Conservation (phyloP, 148 eudicot genomes). For the Rhododendron mucronatum region DNA sequence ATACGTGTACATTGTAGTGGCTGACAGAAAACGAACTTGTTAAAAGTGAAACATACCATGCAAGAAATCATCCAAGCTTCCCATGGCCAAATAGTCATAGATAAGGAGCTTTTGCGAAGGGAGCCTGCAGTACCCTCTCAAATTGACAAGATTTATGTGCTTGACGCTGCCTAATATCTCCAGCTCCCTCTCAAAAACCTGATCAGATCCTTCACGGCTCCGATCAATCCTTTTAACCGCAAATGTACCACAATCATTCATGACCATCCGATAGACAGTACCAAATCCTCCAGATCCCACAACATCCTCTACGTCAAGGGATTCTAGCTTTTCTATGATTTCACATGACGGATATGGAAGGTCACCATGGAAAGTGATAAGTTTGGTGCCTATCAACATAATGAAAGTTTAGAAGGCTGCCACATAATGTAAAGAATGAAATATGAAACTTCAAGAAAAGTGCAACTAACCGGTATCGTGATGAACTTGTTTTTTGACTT, state of each 20-base stretch:
- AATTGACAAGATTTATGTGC: constrained; percentile 84
- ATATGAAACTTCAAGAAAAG: background rate
- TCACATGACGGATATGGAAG: constrained; percentile 90
- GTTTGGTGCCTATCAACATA: constrained; percentile 56
- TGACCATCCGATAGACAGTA: constrained; percentile 89
- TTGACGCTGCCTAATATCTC: constrained; percentile 90
- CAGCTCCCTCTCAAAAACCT: constrained; percentile 81
- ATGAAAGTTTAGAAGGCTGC: background rate
- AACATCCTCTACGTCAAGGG: constrained; percentile 73
- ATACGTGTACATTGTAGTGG: background rate
- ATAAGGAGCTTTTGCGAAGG: constrained; percentile 87
- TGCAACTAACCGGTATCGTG: constrained; percentile 53
- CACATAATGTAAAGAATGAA: background rate
- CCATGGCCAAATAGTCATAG: constrained; percentile 82
- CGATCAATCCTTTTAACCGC: constrained; percentile 87
- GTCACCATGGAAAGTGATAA: constrained; percentile 90
- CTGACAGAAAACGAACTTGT: background rate
- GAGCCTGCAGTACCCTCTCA: constrained; percentile 89
- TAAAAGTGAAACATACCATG: constrained; percentile 49
- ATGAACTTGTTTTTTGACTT: constrained; percentile 85
- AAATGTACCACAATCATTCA: constrained; percentile 96
- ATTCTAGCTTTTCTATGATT: constrained; percentile 84
- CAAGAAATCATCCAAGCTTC: constrained; percentile 78
- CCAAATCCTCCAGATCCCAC: constrained; percentile 98
- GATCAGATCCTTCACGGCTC: constrained; percentile 72